Evolutionary conservation across 2,329 filamentous ascomycete species (phyloP), one percentile per base, ranked within the genome.

Genomic region (Penicillium oxalicum): DNA sequence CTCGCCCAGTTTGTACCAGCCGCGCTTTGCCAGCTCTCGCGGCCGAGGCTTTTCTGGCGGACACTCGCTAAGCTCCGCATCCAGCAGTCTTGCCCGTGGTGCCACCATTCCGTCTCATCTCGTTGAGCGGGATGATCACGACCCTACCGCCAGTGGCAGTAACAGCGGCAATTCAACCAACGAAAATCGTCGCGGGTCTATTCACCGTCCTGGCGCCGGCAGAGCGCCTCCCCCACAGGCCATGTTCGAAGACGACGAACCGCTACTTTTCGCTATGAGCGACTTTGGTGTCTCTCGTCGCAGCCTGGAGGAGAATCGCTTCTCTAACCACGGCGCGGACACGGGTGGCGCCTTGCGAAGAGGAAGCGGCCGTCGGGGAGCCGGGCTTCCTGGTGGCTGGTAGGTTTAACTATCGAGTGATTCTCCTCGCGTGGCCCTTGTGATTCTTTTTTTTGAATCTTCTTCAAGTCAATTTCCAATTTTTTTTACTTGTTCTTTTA

Each of bases 211-310:
- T 12, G 63, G 64, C 42, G 60, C 63, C 28, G 62, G 60, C 40
- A 67, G 70, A 26, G 56, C 62, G 7, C 56, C 59, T 9, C 59
- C 62, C 33, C 56, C 60, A 3, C 65, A 66, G 36, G 44, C 59
- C 6, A 51, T 56, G 12, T 56, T 62, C 12, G 71, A 74, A 39
- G 71, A 74, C 28, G 71, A 74, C 12, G 71, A 74, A 47, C 70
- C 70, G 7, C 56, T 74, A 6, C 58, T 74, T 4, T 74, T 74
- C 53, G 69, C 70, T 33, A 74, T 74, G 71, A 74, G 71, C 48
- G 71, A 74, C 45, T 71, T 74, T 46, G 69, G 69, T 7, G 66
- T 59, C 35, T 69, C 70, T 7, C 62, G 71, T 35, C 66, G 71
- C 44, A 73, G 71, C 47, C 55, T 72, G 25, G 71, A 74, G 50